Evolutionary conservation across 2,329 filamentous ascomycete species (phyloP), one percentile per base, ranked within the genome.

Genomic region (Xenosphaeropsis pyriputrescens): DNA sequence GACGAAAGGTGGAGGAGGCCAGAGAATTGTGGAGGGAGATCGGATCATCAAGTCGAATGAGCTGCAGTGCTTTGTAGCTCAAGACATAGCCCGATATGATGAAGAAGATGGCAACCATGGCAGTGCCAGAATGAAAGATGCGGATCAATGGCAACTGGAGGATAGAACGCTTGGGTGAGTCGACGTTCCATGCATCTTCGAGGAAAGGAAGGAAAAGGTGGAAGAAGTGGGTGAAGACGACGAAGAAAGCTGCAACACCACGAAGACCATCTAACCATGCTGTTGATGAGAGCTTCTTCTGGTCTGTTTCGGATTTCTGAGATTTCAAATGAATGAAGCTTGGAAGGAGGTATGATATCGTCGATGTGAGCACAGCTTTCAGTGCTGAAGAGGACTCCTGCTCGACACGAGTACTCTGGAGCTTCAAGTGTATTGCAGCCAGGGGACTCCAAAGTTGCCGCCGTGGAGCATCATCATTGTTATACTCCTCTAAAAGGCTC

Each of bases 81-180:
- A 66, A 53, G 1, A 56, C 61, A 41, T 64, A 64, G 17, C 63
- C 63, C 2, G 62, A 65, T 18, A 66, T 60, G 43, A 65, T 55
- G 47, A 65, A 66, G 50, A 66, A 65, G 35, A 66, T 53, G 46
- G 62, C 56, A 2, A 66, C 63, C 58, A 62, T 60, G 15, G 60
- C 57, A 11, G 56, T 54, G 12, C 62, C 59, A 32, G 57, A 57
- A 45, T 57, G 63, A 13, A 63, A 38, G 19, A 64, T 46, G 26
- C 61, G 56, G 2, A 63, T 17, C 37, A 60, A 56, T 1, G 63
- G 64, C 7, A 64, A 48, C 44, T 64, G 63, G 57, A 52, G 47
- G 60, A 64, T 38, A 59, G 47, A 35, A 45, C 45, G 43, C 37
- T 47, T 30, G 45, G 49, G 30, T 45, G 50, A 44, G 55, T 55